A percentile compares a stretch with the other conserved stretches of the same genome.
Conservation (phyloP, 345 rosid species). For the Boechera retrofracta region DNA sequence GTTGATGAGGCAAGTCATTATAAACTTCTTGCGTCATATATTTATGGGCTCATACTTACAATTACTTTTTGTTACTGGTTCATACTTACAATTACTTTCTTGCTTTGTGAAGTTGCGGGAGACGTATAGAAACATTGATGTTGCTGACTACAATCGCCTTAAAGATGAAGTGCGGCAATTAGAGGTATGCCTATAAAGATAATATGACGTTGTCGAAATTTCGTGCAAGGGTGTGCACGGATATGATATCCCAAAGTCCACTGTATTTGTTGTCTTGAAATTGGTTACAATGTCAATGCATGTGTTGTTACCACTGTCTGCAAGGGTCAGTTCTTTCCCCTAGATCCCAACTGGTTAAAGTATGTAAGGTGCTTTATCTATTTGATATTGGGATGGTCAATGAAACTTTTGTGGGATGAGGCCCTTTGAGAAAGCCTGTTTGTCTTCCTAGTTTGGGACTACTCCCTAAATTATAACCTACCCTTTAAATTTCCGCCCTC, state of each 20-base stretch:
- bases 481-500: background rate
- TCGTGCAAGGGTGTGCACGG: constrained; percentile 13
- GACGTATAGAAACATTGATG: constrained; percentile 66
- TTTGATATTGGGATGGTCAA: constrained; percentile 17
- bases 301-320: constrained; percentile 21
- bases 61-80: constrained; percentile 13
- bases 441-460: constrained; percentile 10
- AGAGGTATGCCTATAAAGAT: constrained; percentile 58
- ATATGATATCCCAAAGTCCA: constrained; percentile 22
- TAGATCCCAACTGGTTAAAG: constrained; percentile 22
- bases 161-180: constrained; percentile 64
- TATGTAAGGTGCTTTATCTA: background rate
- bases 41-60: constrained; percentile 31
- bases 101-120: constrained; percentile 64
- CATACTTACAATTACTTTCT: constrained; percentile 33
- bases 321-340: constrained; percentile 28
- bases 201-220: constrained; percentile 21
- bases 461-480: background rate
- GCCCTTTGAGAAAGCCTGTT: constrained; percentile 23
- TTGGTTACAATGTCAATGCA: constrained; percentile 15
- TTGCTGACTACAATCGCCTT: constrained; percentile 75
- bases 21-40: constrained; percentile 17
- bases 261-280: constrained; percentile 4
- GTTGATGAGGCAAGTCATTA: constrained; percentile 66
- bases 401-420: constrained; percentile 15